These are phyloP conservation scores for Bodo saltans DNA, from an alignment of 78 protist genomes.

Conservation along the genomic window DNA sequence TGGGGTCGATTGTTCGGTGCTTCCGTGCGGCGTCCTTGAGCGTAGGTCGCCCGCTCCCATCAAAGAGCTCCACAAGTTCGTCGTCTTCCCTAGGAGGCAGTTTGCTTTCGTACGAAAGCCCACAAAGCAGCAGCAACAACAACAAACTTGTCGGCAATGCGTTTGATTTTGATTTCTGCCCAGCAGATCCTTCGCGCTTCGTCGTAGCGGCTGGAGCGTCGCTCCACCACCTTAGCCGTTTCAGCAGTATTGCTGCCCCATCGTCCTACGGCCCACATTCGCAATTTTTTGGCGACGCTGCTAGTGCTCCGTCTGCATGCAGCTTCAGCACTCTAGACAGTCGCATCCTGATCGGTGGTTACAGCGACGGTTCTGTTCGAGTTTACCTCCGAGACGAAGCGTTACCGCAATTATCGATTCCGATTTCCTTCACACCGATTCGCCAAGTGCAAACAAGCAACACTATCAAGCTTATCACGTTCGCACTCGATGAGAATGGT, in stretches of 20 bases:
- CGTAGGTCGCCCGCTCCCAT: not conserved
- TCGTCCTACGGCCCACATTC: not conserved
- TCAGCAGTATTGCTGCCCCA: not conserved
- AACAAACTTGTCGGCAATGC: too few relatives aligned
- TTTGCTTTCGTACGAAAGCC: not conserved
- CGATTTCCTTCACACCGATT: not conserved
- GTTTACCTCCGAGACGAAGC: not conserved
- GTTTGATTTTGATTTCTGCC: not conserved
- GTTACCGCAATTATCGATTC: not conserved
- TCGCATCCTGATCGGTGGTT: not conserved
- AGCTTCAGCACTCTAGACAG: not conserved
- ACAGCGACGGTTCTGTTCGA: not conserved
- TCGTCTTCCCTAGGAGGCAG: not conserved
- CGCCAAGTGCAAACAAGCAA: not conserved
- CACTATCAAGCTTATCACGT: not conserved
- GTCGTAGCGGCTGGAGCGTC: not conserved
- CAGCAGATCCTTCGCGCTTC: not conserved
- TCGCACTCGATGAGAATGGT: not conserved
- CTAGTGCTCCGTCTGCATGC: not conserved
- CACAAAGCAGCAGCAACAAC: too few relatives aligned
- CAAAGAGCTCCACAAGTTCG: not conserved
- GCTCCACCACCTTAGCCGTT: not conserved
- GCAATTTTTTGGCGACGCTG: not conserved
- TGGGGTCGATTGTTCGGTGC: not conserved
- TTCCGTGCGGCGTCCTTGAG: not conserved